phyloP scores from a whole-genome alignment of 2,329 filamentous ascomycete species.

The Arthrobotrys entomopaga region DNA sequence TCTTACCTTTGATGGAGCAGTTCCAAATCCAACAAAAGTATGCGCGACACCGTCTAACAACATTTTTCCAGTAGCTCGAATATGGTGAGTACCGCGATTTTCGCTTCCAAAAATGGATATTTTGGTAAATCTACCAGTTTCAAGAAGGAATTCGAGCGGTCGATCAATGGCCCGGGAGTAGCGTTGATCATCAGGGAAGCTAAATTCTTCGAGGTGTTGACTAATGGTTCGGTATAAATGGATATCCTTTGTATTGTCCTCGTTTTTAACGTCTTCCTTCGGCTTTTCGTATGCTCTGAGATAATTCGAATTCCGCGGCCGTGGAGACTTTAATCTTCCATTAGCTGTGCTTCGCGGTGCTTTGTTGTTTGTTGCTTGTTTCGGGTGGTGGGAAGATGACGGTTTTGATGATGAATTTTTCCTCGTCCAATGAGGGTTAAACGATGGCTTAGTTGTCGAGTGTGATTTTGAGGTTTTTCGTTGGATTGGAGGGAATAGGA shows the following conservation, averaged over 20 bases:
- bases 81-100: conserved; percentile 14
- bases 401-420: too few species aligned
- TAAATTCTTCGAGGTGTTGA: conserved; percentile 20
- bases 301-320: neutral
- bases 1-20: conserved; percentile 29
- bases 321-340: neutral
- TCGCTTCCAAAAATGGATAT: conserved; percentile 36
- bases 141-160: conserved; percentile 27
- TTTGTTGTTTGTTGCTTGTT: neutral
- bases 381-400: too few species aligned
- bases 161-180: conserved; percentile 5
- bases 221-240: conserved; percentile 41
- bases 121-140: conserved; percentile 39
- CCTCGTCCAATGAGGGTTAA: too few species aligned
- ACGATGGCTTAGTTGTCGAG: neutral
- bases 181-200: conserved; percentile 3
- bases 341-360: neutral
- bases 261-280: neutral
- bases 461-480: neutral
- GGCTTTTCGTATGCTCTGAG: neutral
- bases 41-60: conserved; percentile 17
- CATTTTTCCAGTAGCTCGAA: conserved; percentile 46
- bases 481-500: conserved; percentile 18
- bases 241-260: conserved; percentile 9
- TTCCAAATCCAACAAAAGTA: conserved; percentile 34